Evolutionary conservation across 495 filamentous ascomycete species (phyloP).

Genomic region (Xylaria nigripes): DNA sequence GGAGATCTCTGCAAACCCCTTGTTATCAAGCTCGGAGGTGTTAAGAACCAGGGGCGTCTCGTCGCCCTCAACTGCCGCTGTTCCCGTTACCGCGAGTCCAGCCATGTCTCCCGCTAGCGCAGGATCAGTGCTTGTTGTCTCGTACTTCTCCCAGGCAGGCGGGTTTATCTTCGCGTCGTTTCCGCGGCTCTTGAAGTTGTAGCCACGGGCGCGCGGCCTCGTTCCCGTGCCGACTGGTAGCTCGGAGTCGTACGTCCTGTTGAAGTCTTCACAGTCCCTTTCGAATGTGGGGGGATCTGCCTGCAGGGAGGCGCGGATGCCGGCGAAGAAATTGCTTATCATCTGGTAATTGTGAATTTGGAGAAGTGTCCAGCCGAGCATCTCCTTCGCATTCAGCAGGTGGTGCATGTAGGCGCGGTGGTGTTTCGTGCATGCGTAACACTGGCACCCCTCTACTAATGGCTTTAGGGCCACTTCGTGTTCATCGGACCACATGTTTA

Average conservation of each 20-base stretch:
- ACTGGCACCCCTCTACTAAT: conserved; percentile 54
- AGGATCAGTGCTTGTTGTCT: conserved; percentile 14
- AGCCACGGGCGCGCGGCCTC: conserved; percentile 76
- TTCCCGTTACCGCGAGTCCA: conserved; percentile 18
- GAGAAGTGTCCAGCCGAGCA: conserved; percentile 89
- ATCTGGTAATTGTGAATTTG: conserved; percentile 82
- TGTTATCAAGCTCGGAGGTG: conserved; percentile 47
- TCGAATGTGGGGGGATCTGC: conserved; percentile 59
- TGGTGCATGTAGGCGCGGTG: conserved; percentile 84
- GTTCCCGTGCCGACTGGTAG: conserved; percentile 67
- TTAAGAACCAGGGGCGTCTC: conserved; percentile 38
- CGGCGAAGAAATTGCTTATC: conserved; percentile 63
- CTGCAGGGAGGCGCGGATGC: conserved; percentile 47
- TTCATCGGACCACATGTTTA: conserved; percentile 60
- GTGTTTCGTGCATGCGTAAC: conserved; percentile 79
- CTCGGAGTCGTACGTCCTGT: conserved; percentile 51
- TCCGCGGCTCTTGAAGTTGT: conserved; percentile 69
- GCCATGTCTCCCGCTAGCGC: conserved; percentile 19
- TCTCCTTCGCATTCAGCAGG: conserved; percentile 79
- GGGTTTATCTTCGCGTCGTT: conserved; percentile 59
- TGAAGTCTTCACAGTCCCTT: conserved; percentile 48
- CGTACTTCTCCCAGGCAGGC: conserved; percentile 48
- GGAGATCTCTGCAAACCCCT: conserved; percentile 52
- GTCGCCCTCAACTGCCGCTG: conserved; percentile 8
- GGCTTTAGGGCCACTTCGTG: conserved; percentile 53